A percentile compares a stretch with the other conserved stretches of the same genome.
These are phyloP conservation scores for Pythium periplocum DNA, from an alignment of 352 stramenopile genomes.

Conservation along the genomic window DNA sequence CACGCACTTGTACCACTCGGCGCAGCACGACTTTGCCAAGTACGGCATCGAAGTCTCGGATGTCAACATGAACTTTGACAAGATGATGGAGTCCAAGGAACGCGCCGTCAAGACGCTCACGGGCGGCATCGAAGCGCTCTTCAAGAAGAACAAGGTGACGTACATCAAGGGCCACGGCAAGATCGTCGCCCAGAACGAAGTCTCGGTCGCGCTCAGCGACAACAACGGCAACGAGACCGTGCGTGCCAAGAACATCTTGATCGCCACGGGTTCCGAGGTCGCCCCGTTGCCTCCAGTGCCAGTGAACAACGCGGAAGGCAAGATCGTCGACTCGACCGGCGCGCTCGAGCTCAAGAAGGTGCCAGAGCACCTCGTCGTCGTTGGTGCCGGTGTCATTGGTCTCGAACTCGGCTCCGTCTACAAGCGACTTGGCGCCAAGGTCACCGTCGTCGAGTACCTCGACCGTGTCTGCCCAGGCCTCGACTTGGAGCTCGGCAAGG, in stretches of 20 bases:
- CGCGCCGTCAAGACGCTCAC: conserved; percentile 95
- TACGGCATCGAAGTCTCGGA: conserved; percentile 92
- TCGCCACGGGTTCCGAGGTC: conserved; percentile 87
- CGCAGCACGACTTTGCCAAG: conserved; percentile 94
- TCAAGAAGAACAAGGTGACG: conserved; percentile 99
- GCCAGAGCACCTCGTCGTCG: conserved; percentile 94
- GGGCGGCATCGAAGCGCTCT: conserved; percentile 95
- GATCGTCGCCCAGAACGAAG: conserved; percentile 88
- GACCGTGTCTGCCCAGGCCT: conserved; percentile 92
- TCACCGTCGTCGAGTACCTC: conserved; percentile 98
- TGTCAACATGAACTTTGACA: conserved; percentile 92
- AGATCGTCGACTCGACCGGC: conserved; percentile 99
- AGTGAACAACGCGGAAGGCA: conserved; percentile 95
- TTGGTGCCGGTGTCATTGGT: conserved; percentile 97
- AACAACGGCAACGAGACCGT: conserved; percentile 89
- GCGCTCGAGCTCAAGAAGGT: conserved; percentile 92
- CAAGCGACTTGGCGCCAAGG: conserved; percentile 91
- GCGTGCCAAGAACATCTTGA: conserved; percentile 97
- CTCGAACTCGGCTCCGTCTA: conserved; percentile 99
- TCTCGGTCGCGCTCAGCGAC: conserved; percentile 90
- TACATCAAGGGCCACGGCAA: conserved; percentile 98
- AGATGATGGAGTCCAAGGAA: conserved; percentile 96
- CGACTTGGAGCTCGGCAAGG: conserved; percentile 94
- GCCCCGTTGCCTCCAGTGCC: conserved; percentile 93
- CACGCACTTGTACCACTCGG: conserved; percentile 95